A percentile compares a stretch with the other conserved stretches of the same genome.
phyloP scores from a whole-genome alignment of 768 basidiomycete genomes.

The Tricholoma saponaceum region DNA sequence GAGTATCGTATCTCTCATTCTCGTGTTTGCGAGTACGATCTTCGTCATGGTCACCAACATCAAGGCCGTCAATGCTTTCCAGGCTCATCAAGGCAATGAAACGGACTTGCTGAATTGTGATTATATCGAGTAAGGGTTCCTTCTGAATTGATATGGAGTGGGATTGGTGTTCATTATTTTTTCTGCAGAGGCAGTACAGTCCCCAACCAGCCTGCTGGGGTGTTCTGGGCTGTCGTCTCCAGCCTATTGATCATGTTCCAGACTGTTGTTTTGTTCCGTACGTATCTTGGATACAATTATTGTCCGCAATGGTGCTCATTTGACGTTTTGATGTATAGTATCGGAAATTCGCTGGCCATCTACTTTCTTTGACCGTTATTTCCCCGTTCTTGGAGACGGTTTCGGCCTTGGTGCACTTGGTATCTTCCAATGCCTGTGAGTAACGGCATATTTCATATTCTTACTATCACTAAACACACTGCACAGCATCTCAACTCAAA shows the following conservation, averaged over 20 bases:
- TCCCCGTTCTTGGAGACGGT: conserved; percentile 82
- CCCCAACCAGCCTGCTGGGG: conserved; percentile 90
- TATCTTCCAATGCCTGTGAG: conserved; percentile 80
- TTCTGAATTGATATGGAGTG: neutral
- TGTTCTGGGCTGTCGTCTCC: conserved; percentile 88
- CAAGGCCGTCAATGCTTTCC: conserved; percentile 67
- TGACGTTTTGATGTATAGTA: conserved; percentile 26
- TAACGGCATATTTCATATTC: conserved; percentile 6
- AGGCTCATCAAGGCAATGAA: conserved; percentile 32
- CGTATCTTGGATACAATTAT: conserved; percentile 16
- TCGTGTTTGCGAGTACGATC: conserved; percentile 77
- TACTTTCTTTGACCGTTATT: conserved; percentile 78
- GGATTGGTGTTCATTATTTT: neutral
- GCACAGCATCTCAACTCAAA: conserved; percentile 57
- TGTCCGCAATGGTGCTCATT: neutral
- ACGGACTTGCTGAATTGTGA: conserved; percentile 53
- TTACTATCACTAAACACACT: neutral
- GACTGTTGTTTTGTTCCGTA: conserved; percentile 66
- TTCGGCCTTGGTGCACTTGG: conserved; percentile 90
- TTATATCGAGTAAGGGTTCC: conserved; percentile 65
- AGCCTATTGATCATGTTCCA: conserved; percentile 84
- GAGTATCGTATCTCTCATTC: conserved; percentile 73
- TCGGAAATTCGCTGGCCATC: conserved; percentile 80
- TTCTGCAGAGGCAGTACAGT: conserved; percentile 65
- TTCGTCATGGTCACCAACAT: conserved; percentile 72